Base-by-base conservation (phyloP, 176 grass and related monocot species). In the Avena atlantica region DNA sequence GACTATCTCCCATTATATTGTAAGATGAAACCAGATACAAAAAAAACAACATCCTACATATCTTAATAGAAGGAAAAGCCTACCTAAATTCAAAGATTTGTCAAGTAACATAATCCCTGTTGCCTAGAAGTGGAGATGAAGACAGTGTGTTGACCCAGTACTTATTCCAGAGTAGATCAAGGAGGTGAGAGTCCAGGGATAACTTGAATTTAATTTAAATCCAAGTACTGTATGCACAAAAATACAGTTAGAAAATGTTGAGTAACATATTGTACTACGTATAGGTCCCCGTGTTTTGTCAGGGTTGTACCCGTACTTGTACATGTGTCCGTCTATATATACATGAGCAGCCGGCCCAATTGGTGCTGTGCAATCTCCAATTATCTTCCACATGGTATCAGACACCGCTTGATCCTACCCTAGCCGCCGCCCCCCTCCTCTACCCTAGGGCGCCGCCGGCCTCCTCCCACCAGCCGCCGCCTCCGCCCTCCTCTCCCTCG, bases 101-200 rank as follows among this genome's bases (percentile, higher is more conserved):
- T 12, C 97, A 92, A 76, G 97, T 94, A 87, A 99, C 87, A 89
- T 99, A 99, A 76, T 99, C 97, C 62, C 94, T 93, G 87, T 92
- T 99, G 13, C 92, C 97, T 45, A 99, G 82, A 82, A 99, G 94
- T 78, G 97, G 94, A 36, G 97, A 99, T 55, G 97, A 99, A 45
- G 97, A 99, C 4, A 99, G 82, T 27, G 94, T 99, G 61, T 99
- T 99, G 12, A 99, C 97, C 97, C 97, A 99, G 48, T 99, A 99
- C 83, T 99, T 99, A 47, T 99, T 99, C 97, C 97, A 99, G 11
- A 99, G 93, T 40, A 99, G 87, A 93, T 99, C 97, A 85, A 99
- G 88, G 19, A 96, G 90, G 77, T 94, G 97, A 9, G 89, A 94
- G 60, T 99, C 97, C 61, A 99, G 60, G 29, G 94, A 90, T 57